Base-by-base conservation (phyloP, 202 grass and related monocot genomes). In the Schoenoplectus tabernaemontani region DNA sequence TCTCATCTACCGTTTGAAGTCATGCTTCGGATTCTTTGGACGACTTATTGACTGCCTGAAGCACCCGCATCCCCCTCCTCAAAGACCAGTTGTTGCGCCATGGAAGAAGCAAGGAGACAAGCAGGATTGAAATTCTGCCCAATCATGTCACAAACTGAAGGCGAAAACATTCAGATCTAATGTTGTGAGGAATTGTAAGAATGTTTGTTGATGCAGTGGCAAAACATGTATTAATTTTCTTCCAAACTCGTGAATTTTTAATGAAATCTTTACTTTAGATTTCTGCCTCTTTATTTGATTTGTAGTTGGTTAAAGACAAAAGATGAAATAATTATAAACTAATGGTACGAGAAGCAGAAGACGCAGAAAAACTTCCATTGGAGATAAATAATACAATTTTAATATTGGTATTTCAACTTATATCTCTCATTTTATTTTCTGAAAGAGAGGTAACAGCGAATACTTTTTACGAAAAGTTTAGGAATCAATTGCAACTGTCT, bases 31-130 rank as follows among this genome's bases (percentile, higher is more conserved):
- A 17, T 85, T 90, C 81, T 79, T 90, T 38, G 19, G 26, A 2
- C 83, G 80, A 1, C 84, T 92, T 57, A 83, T 78, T 32, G 80
- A 90, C 46, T 92, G 87, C 76, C 68, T 92, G 57, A 59, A 47
- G 23, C 82, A 87, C 82, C 87, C 87, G 3, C 81, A 65, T 43
- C 82, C 62, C 4, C 82, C 82, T 61, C 87, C 82, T 22, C 72
- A 79, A 3, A 79, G 69, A 37, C 85, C 90, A 2, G 56, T 90
- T 53, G 64, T 73, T 44, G 87, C 85, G 20, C 90, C 80, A 0
- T 92, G 90, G 87, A 92, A 92, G 67, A 64, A 20, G 42, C 57
- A 64, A 46, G 77, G 11, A 43, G 37, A 48, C 39, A 34, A 79
- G 58, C 58, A 46, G 24, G 77, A 10, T 46, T 79, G 30, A 79